Conservation (phyloP, 1,139 yeast species). For the Blastobotrys aristatus region DNA sequence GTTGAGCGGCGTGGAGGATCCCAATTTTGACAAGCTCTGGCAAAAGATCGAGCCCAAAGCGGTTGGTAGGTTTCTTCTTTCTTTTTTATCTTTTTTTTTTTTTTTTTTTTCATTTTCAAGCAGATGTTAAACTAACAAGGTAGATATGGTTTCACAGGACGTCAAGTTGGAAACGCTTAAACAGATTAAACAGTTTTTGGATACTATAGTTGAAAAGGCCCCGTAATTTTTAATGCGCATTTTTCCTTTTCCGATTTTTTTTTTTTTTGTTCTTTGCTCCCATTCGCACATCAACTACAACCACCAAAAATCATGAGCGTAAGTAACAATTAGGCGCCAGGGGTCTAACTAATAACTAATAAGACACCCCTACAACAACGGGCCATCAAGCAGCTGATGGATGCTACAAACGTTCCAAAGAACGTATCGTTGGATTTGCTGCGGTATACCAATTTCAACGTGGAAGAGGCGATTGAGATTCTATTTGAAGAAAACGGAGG, state of each 20-base stretch:
- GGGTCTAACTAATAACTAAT: neutral
- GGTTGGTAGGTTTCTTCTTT: constrained; percentile 46
- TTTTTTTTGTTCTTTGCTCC: neutral
- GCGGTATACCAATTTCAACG: constrained; percentile 18
- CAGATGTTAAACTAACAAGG: neutral
- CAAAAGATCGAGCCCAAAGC: constrained; percentile 59
- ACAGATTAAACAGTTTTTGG: constrained; percentile 58
- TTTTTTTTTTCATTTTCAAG: neutral
- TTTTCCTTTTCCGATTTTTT: no score
- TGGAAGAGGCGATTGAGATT: constrained; percentile 24
- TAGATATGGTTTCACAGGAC: constrained; percentile 57
- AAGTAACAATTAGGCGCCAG: no score
- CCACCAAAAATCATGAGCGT: neutral
- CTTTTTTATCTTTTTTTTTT: neutral
- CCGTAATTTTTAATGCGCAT: constrained; percentile 10
- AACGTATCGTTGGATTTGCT: constrained; percentile 18
- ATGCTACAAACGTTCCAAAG: constrained; percentile 16
- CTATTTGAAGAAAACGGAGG: constrained; percentile 13
- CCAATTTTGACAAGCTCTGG: constrained; percentile 52
- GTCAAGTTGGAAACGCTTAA: constrained; percentile 57
- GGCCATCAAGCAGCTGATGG: constrained; percentile 15
- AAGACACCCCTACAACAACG: neutral
- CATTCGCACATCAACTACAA: no score
- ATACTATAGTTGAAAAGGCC: constrained; percentile 35
- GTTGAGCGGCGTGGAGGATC: constrained; percentile 38